These are phyloP conservation scores for Salvia rosmarinus DNA, from an alignment of 257 asterid species.

Conservation along the genomic window DNA sequence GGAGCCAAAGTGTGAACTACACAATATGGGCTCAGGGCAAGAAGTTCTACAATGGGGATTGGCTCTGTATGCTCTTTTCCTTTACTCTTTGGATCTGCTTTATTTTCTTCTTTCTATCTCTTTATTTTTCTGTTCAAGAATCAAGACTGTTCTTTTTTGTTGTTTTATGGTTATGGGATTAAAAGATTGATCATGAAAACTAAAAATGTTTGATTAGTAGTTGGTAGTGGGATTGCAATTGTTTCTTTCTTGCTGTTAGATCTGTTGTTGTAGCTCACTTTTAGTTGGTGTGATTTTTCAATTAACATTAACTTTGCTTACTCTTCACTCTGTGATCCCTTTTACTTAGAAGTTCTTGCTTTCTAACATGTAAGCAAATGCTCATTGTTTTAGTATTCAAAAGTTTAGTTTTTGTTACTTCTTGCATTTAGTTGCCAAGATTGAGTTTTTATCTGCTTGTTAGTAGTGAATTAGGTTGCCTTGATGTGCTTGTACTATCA, in stretches of 20 bases:
- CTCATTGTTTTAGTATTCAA: neutral
- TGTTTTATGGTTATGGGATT: neutral
- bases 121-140: neutral
- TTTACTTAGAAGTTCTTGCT: neutral
- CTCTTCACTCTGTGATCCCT: neutral
- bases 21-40: slow-evolving; percentile 60
- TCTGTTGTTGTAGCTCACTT: slow-evolving; percentile 32
- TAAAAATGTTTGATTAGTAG: neutral
- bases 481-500: neutral
- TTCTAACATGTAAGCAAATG: neutral
- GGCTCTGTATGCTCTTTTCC: slow-evolving; percentile 62
- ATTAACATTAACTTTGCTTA: neutral
- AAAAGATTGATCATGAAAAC: neutral
- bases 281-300: too few relatives aligned
- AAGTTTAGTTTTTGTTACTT: neutral
- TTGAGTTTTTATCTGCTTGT: neutral
- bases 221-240: neutral
- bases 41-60: slow-evolving; percentile 66
- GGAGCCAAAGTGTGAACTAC: slow-evolving; percentile 57
- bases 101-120: neutral
- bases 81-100: slow-evolving; percentile 42
- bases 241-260: slow-evolving; percentile 16
- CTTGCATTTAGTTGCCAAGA: neutral
- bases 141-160: neutral
- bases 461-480: neutral